phyloP scores from a whole-genome alignment of 2,329 filamentous ascomycete genomes.

The Ambrosiella cleistominuta region DNA sequence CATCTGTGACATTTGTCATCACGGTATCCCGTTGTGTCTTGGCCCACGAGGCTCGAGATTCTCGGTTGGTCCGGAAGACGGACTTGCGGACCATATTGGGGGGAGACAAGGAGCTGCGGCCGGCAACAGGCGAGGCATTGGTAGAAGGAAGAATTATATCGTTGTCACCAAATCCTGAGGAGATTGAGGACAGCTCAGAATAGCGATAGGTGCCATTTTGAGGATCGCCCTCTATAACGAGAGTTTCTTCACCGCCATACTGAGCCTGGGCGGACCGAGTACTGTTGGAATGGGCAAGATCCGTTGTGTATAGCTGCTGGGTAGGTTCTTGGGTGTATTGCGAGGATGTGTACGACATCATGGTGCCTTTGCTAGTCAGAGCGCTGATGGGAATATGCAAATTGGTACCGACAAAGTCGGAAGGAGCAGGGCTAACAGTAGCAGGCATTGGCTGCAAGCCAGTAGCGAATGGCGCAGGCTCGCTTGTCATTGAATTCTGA shows the following conservation, averaged over 20 bases:
- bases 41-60: conserved; percentile 8
- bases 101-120: background rate
- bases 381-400: background rate
- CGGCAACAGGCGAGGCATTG: background rate
- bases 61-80: background rate
- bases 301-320: conserved; percentile 6
- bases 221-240: background rate
- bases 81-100: background rate
- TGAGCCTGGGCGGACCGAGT: conserved; percentile 5
- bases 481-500: background rate
- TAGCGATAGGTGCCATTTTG: conserved; percentile 7
- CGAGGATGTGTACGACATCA: background rate
- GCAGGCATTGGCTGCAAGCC: conserved; percentile 4
- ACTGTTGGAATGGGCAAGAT: conserved; percentile 6
- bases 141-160: conserved; percentile 31
- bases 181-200: conserved; percentile 37
- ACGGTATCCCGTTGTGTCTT: conserved; percentile 28
- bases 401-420: background rate
- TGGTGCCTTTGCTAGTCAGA: background rate
- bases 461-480: background rate
- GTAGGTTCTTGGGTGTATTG: background rate
- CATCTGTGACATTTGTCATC: conserved; percentile 35
- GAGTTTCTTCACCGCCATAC: conserved; percentile 11
- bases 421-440: background rate
- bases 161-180: conserved; percentile 46